Evolutionary conservation across 148 eudicot species (phyloP), one percentile per base, ranked within the genome.

Genomic region (Rhododendron vialii): DNA sequence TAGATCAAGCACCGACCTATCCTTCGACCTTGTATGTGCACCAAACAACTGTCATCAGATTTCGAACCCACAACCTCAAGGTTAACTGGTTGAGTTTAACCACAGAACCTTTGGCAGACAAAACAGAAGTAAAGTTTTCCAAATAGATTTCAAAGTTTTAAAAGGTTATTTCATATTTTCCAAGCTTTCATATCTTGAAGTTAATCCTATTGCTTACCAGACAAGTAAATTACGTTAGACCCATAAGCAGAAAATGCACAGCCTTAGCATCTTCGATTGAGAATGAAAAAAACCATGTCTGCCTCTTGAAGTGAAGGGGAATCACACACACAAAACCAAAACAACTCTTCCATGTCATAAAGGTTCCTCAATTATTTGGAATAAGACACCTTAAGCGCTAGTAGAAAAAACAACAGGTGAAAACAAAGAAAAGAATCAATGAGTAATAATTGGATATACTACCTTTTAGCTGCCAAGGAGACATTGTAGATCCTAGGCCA

Each of bases 381-480:
- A 3, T 11, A 61, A 83, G 55, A 33, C 78, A 65, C 53, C 77
- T 82, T 67, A 83, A 43, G 78, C 77, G 22, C 41, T 47, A 43
- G 36, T 83, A 28, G 43, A 15, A 45, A 83, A 83, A 45, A n/a
- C 1, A 7, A 45, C 35, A 43, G 53, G 5, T 38, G 38, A 7
- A 71, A 10, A 83, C 12, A 57, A 20, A 26, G 85, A 57, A 67
- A 69, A 83, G 30, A 11, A 73, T 48, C n/a, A 84, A 84, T 50
- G 33, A 3, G 0, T 9, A 17, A 48, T 69, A 69, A 15, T 28
- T 48, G 38, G n/a, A 33, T 33, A 81, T 53, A 43, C 17, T 63
- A 24, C 5, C 36, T 83, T 83, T 30, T 69, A 45, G 61, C 17
- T 47, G 85, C 57, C 28, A 38, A 15, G 20, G 28, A 43, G 61